Base-by-base conservation (phyloP, 1,284 basidiomycete genomes). In the Cutaneotrichosporon sp. region DNA sequence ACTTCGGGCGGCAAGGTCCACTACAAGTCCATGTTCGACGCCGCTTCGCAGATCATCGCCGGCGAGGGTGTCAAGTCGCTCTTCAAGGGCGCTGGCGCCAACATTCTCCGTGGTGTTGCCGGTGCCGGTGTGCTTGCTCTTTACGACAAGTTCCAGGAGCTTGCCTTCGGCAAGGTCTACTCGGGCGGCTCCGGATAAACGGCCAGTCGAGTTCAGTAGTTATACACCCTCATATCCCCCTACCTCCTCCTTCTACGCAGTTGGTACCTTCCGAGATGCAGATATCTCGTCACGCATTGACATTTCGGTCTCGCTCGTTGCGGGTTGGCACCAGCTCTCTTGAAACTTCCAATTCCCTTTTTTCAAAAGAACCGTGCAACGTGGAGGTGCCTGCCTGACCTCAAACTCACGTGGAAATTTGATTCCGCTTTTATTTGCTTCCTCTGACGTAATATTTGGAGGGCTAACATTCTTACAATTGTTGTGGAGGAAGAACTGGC, bases 141-240 rank as follows among this genome's bases (percentile, higher is more conserved):
- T 46, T 84, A 84, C 67, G 83, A 22, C 35, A 37, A 46, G 37
- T 29, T 27, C 31, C 32, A 46, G 19, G 45, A 86, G 73, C 72
- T 91, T 66, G 78, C 91, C 80, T 93, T 93, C 79, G 90, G 90
- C 83, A 93, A 91, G 83, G 90, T 92, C 85, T 85, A 88, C 66
- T 32, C 39, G 29, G 69, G 70, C 61, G 70, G 70, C 49, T 70
- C 68, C 49, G 70, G 68, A 62, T 72, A 72, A 70, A 53, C 62
- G 59, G 3, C 37, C 5, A 12, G 38, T 24, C 16, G 20, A 8
- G 14, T 41, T 41, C 26, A 41, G 38, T 41, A 41, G 24, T 22
- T 20, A 2, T 12, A 22, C 37, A 25, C 24, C 38, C 38, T 26
- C 38, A 41, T 25, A 41, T 41, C 38, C 38, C 26, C 38, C 38